Base-by-base conservation (phyloP, 208 protist species). In the Trypanosoma scelopori region DNA sequence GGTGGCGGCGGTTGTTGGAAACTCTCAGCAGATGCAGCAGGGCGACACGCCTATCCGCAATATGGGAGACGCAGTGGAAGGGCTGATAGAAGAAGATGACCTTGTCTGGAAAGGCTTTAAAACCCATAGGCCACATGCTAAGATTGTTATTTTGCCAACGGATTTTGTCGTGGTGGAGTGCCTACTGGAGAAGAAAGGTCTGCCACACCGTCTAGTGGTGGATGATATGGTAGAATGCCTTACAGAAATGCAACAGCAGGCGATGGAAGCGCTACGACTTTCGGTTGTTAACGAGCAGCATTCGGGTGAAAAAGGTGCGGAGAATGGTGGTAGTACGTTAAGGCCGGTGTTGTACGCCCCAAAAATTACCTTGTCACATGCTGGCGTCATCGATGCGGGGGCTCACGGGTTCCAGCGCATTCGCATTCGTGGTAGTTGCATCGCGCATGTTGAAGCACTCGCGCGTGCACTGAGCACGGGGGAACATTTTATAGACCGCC, bases 101-200 rank as follows among this genome's bases (percentile, higher is more conserved):
- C 47, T 53, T 23, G 5, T 74, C 22, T 74, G 69, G 69, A 65
- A 61, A 30, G 60, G 60, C 20, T 70, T 65, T 28, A 69, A 78
- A 2, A 16, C 50, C n/a, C 65, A 68, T 30, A 70, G 60, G 12
- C 49, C 51, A 13, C 52, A 67, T 28, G 5, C 23, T 43, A 60
- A 43, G 28, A 52, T 27, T 59, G 47, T 90, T 66, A 49, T 74
- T 85, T 15, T 94, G 1, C 51, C 85, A 1, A 61, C 79, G 11
- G 89, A 95, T 61, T 91, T 95, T 71, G 72, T 82, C 0, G 90
- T 95, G 6, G 57, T 93, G 1, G 86, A 95, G 57, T 95, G 86
- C 67, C 64, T 78, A 23, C 76, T 95, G 27, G 90, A 95, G 70
- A 79, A 84, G 15, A 84, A 81, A 51, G 90, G 90, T 5, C 73